Evolutionary conservation across 306 rosid genomes (phyloP).

Genomic region (Prinsepia uniflora): DNA sequence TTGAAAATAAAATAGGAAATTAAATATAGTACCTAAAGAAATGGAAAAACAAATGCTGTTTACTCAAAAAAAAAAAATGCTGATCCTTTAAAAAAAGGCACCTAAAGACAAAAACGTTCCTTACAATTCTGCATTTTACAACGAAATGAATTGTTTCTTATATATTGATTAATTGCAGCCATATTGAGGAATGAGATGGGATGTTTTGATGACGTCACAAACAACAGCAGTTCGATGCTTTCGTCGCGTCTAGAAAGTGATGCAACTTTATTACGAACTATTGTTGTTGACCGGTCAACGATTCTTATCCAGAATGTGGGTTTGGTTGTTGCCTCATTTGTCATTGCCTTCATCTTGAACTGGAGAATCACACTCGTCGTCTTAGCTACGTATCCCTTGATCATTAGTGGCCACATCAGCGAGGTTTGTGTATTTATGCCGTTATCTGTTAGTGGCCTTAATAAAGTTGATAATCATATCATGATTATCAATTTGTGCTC

Average conservation of each 20-base stretch:
- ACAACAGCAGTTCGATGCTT: conserved; percentile 87
- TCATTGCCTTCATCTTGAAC: conserved; percentile 80
- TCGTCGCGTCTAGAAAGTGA: conserved; percentile 80
- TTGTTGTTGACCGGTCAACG: conserved; percentile 82
- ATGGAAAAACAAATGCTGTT: too few species aligned
- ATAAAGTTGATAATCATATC: too few species aligned
- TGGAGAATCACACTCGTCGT: conserved; percentile 94
- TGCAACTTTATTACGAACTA: conserved; percentile 69
- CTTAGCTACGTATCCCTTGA: conserved; percentile 83
- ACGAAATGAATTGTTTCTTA: background rate
- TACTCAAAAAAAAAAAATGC: too few species aligned
- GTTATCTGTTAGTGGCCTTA: too few species aligned
- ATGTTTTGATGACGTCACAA: conserved; percentile 85
- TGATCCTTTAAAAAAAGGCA: too few species aligned
- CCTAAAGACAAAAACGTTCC: too few species aligned
- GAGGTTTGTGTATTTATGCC: conserved; percentile 40
- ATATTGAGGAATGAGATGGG: conserved; percentile 92
- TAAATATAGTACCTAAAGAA: too few species aligned
- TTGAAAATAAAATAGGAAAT: too few species aligned
- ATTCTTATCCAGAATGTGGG: conserved; percentile 84
- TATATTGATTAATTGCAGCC: conserved; percentile 47
- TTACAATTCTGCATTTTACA: too few species aligned
- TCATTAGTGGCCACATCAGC: conserved; percentile 89
- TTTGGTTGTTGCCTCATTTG: conserved; percentile 72
- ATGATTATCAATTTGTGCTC: too few species aligned